phyloP scores from a whole-genome alignment of 2,329 filamentous ascomycete species.

The Penicillium sp. region DNA sequence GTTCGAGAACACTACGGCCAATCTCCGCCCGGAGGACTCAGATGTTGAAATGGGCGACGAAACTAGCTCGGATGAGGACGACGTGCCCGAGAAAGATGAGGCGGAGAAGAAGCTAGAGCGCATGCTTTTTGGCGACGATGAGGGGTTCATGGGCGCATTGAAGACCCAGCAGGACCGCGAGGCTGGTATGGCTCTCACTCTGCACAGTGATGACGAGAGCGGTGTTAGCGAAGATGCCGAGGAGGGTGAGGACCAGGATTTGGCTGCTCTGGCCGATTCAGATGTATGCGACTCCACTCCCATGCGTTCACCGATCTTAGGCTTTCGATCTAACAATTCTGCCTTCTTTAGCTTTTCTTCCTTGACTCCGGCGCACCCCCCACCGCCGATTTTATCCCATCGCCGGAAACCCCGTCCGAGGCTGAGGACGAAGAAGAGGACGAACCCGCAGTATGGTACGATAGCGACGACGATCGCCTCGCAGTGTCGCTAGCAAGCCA shows the following conservation, averaged over 20 bases:
- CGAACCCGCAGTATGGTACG: constrained; percentile 60
- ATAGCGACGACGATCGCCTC: constrained; percentile 88
- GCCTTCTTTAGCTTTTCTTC: constrained; percentile 58
- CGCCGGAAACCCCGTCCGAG: constrained; percentile 34
- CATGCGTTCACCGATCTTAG: background rate
- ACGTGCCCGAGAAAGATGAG: constrained; percentile 59
- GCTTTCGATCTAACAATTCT: constrained; percentile 4
- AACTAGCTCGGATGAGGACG: constrained; percentile 20
- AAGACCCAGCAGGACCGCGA: constrained; percentile 47
- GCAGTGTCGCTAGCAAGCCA: constrained; percentile 71
- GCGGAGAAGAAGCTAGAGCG: constrained; percentile 79
- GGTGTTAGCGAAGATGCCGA: constrained; percentile 19
- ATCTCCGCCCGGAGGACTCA: constrained; percentile 16
- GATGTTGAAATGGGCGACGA: constrained; percentile 24
- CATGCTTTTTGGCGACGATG: constrained; percentile 76
- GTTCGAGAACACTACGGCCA: constrained; percentile 17
- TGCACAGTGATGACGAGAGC: constrained; percentile 25
- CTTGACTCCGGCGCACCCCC: constrained; percentile 57
- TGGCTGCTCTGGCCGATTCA: constrained; percentile 64
- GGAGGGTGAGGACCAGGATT: constrained; percentile 38
- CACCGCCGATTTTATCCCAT: constrained; percentile 23
- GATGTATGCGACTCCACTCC: constrained; percentile 44
- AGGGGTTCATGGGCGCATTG: constrained; percentile 69
- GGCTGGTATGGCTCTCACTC: constrained; percentile 32
- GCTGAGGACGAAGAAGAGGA: constrained; percentile 28